Evolutionary conservation across 2,329 filamentous ascomycete species (phyloP), one percentile per base, ranked within the genome.

Genomic region (Fusarium vanettenii): DNA sequence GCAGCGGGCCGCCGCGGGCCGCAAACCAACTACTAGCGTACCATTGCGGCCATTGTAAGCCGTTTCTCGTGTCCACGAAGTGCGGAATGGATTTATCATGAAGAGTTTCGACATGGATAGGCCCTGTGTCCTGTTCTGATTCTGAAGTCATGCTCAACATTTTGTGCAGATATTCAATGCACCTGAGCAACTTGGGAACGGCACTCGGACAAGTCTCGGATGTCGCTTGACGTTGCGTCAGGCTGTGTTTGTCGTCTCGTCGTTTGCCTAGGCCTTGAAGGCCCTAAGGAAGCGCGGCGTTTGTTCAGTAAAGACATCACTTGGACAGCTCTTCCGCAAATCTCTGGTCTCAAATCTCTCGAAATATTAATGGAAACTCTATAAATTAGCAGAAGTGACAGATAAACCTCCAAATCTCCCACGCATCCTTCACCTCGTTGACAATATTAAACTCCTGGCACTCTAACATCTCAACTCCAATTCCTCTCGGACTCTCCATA

Each of bases 1-100:
- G 57, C 67, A 50, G 70, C 70, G 70, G 71, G 60, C 13, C 45
- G 2, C 3, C 27, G 61, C 71, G 71, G 71, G 25, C 71, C 71
- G 70, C 71, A 71, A 22, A 20, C 39, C 10, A 55, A 60, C 43
- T 43, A 48, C 37, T 5, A 29, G 5, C 18, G 57, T 59, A 60
- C 33, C 66, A 9, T 29, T 37, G 66, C 61, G 66, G 71, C 70
- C 11, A 22, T 27, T 43, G 16, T n/a, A 13, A 39, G 11, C 39
- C n/a, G 27, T 39, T 11, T 14, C 11, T 39, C 25, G 6, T 20
- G 25, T 41, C 25, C 14, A 20, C 31, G 25, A 20, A 16, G 25
- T n/a, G n/a, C 6, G 10, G 5, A n/a, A 29, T 13, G 55, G 22
- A 59, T 20, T 13, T 6, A 37, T 56, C 31, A 33, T 16, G 52